Base-by-base conservation (phyloP, 208 protist species). In the Tritrichomonas foetus region DNA sequence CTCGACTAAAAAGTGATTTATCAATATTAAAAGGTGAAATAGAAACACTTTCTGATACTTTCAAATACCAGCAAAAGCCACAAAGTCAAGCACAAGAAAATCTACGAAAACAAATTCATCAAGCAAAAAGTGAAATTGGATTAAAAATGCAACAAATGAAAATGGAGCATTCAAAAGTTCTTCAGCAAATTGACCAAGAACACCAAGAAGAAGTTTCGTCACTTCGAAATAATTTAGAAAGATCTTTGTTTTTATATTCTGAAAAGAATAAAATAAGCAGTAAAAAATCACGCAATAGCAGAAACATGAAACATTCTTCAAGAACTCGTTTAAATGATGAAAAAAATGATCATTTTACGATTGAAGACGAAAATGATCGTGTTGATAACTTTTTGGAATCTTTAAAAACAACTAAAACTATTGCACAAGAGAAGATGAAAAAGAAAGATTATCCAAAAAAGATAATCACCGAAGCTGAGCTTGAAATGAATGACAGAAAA, bases 11-110 rank as follows among this genome's bases (percentile, higher is more conserved):
- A 53, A 44, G 36, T 53, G 74, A 84, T 39, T 25, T 84, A 53
- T 36, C 74, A 84, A 47, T 39, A 3, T 84, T 84, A 84, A 44
- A 84, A 84, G 36, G 25, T 13, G n/a, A 84, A 53, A 84, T 84
- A 1, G 36, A 84, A 47, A 44, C 36, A 27, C 3, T 53, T n/a
- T 11, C 20, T 53, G 74, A 84, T 20, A 84, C 20, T 16, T 47
- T 47, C 1, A n/a, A 14, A 47, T 39, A 36, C 3, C 49, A 84
- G 33, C 5, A 27, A 53, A 44, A n/a, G 20, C 16, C 44, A n/a
- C 20, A 33, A 25, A 13, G n/a, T 39, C 16, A 84, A 53, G 36
- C 20, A n/a, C 3, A 39, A n/a, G 1, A 49, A 25, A 53, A 84
- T 33, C 8, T 84, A n/a, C 49, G 53, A 53, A 47, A 47, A 14